These are phyloP conservation scores for Aspergillus hiratsukae DNA, from an alignment of 2,329 filamentous ascomycete species.

Conservation along the genomic window DNA sequence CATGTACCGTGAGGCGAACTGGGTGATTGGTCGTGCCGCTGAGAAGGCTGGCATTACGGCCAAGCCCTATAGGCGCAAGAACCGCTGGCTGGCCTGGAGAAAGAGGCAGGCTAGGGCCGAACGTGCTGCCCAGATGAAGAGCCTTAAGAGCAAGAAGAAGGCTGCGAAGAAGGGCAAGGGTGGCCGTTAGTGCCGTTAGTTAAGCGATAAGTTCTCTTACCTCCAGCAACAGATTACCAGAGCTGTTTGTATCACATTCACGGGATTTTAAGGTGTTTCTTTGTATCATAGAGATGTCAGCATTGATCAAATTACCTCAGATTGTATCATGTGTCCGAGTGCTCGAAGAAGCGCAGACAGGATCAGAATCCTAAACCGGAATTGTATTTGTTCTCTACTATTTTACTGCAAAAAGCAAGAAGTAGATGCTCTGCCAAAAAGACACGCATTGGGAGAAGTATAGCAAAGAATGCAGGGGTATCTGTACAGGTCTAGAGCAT, in stretches of 20 bases:
- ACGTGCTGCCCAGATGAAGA: slow-evolving; percentile 51
- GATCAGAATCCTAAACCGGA: not conserved
- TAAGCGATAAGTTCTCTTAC: slow-evolving; percentile 18
- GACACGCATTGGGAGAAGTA: not conserved
- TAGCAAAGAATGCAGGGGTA: not conserved
- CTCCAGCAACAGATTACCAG: not conserved
- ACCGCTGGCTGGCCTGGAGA: slow-evolving; percentile 63
- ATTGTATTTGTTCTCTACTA: not conserved
- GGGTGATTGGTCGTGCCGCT: slow-evolving; percentile 61
- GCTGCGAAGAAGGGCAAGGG: slow-evolving; percentile 34
- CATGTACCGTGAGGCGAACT: slow-evolving; percentile 63
- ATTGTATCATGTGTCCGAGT: slow-evolving; percentile 1
- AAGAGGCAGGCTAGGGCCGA: slow-evolving; percentile 51
- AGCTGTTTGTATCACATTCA: not conserved
- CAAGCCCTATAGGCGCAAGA: slow-evolving; percentile 52
- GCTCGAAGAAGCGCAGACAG: not conserved
- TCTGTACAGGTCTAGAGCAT: not conserved
- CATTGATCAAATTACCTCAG: slow-evolving; percentile 3
- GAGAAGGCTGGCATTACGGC: slow-evolving; percentile 58
- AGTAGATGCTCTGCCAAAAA: not conserved
- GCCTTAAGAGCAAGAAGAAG: slow-evolving; percentile 47
- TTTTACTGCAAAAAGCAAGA: not conserved
- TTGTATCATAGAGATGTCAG: slow-evolving; percentile 32
- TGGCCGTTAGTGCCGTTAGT: slow-evolving; percentile 19
- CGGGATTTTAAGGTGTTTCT: slow-evolving; percentile 22